Evolutionary conservation across 2,329 filamentous ascomycete species (phyloP), one percentile per base, ranked within the genome.

Genomic region (Fusarium kyushuense): DNA sequence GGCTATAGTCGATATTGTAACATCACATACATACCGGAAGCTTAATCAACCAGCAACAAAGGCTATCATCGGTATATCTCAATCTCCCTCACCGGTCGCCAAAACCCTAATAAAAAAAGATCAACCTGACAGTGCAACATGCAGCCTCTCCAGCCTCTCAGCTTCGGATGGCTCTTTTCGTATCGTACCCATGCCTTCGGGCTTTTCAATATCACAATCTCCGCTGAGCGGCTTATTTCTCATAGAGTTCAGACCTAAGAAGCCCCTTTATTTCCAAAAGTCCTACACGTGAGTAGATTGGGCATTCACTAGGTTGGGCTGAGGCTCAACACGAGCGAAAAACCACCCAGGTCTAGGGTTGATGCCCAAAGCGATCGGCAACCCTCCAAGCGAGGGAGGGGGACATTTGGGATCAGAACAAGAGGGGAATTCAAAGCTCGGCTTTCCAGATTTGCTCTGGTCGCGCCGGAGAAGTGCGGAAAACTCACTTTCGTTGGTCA

Each of bases 281-380:
- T 14, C 21, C 43, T 32, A 29, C 45, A 38, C 33, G 46, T 65
- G 61, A 54, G 49, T 33, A 36, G 23, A 56, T 61, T 56, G 49
- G 56, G 62, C 56, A 52, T 35, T 52, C 33, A 55, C 27, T 21
- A 42, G 46, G 41, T 49, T 43, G 51, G 62, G 49, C 43, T 53
- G 49, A 41, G 35, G 45, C 17, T 35, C 19, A 25, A 51, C n/a
- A 40, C 23, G 23, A 51, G 33, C 9, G 19, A 49, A 51, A 19
- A 19, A 8, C 6, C 14, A 9, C 17, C 23, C 21, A 23, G 32
- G 33, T 40, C 40, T 56, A 35, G 21, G 32, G 30, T 63, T 63
- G 59, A 32, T 63, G 57, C 45, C 56, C 56, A 66, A 66, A 46
- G 30, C 32, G 63, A 67, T 66, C 63, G 47, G 63, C 63, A 67